Evolutionary conservation across 805 yeast species (phyloP), one percentile per base, ranked within the genome.

Genomic region (Dipodascus geniculatus): DNA sequence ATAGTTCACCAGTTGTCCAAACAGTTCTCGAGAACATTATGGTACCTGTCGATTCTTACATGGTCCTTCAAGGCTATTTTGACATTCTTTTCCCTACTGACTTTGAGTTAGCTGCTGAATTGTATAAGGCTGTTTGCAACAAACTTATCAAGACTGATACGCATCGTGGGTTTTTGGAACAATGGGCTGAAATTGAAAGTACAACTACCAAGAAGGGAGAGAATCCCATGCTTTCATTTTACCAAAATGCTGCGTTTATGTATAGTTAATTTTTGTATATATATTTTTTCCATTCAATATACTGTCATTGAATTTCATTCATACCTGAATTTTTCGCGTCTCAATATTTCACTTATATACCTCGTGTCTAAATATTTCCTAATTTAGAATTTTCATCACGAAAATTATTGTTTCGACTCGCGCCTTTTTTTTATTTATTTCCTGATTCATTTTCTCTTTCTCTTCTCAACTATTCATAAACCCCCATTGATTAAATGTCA

Each of bases 51-150:
- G 74, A 81, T 42, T 81, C 90, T 0, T 87, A 81, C 65, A 82
- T 87, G 90, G 83, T 79, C n/a, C 76, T 83, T 42, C 95, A 86
- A 64, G 96, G 96, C 0, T 84, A 76, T 62, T 87, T 86, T 64
- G 95, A 87, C 66, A 87, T 87, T 51, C 80, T 86, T 83, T 87
- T 87, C 63, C 87, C 95, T 8, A 87, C 95, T 0, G 85, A 87
- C 62, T 88, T 87, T 65, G 68, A 70, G 4, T 70, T 81, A 6
- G 79, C 81, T 2, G 73, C 78, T 44, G 83, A 81, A 50, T 56
- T 87, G 55, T 88, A 87, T 63, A 70, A 72, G 17, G 77, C 77
- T 56, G 77, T 85, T 16, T 77, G 82, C 20, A 88, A 88, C 0
- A 83, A 78, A 60, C 65, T 74, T 2, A 75, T 82, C 16, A 70